These are phyloP conservation scores for Cladosporium austrohemisphaericum DNA, from an alignment of 2,329 filamentous ascomycete genomes.

Conservation along the genomic window DNA sequence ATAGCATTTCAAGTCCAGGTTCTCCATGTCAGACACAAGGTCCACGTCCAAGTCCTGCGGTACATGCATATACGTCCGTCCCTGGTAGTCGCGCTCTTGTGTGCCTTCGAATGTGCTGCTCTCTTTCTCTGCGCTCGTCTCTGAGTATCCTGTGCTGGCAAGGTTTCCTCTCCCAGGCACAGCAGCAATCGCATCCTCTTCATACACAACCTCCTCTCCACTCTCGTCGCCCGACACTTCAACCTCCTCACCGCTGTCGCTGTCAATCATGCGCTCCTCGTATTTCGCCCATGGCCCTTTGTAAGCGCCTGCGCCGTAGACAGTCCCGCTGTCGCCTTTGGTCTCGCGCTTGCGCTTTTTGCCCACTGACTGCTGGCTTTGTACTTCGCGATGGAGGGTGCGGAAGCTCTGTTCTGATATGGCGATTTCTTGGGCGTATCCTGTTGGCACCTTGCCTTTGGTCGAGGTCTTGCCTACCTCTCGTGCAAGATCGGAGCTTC, in stretches of 20 bases:
- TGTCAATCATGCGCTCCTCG: slow-evolving; percentile 66
- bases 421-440: slow-evolving; percentile 80
- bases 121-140: slow-evolving; percentile 54
- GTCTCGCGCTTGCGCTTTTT: slow-evolving; percentile 80
- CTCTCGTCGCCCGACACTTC: slow-evolving; percentile 71
- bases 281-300: slow-evolving; percentile 94
- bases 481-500: slow-evolving; percentile 25
- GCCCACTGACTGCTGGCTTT: slow-evolving; percentile 44
- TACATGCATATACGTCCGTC: slow-evolving; percentile 95
- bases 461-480: slow-evolving; percentile 33
- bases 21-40: slow-evolving; percentile 72
- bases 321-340: slow-evolving; percentile 78
- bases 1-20: slow-evolving; percentile 53
- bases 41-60: slow-evolving; percentile 87
- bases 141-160: slow-evolving; percentile 53
- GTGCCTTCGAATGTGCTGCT: slow-evolving; percentile 83
- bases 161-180: slow-evolving; percentile 46
- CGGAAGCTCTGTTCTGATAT: slow-evolving; percentile 90
- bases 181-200: slow-evolving; percentile 66
- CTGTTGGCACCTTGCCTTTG: slow-evolving; percentile 58
- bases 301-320: slow-evolving; percentile 84
- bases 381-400: slow-evolving; percentile 77
- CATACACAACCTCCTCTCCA: slow-evolving; percentile 70
- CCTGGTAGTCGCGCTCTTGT: slow-evolving; percentile 85
- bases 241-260: slow-evolving; percentile 65